Conservation (phyloP, 2,329 filamentous ascomycete genomes). For the Cladosporium austrohemisphaericum region DNA sequence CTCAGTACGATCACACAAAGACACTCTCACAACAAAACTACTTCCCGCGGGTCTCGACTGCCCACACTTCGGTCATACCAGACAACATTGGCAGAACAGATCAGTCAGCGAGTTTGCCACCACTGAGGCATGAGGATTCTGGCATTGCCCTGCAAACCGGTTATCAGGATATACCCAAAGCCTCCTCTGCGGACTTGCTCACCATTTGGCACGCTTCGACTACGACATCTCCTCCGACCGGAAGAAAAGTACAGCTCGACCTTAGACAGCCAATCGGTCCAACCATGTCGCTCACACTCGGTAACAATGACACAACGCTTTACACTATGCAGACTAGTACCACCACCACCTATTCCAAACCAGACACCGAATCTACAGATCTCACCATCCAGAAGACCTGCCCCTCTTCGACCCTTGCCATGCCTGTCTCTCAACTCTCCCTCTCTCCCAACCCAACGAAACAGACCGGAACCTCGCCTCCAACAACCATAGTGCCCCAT, state of each 20-base stretch:
- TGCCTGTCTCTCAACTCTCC: conserved; percentile 25
- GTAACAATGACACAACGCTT: conserved; percentile 20
- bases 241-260: conserved; percentile 28
- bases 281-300: conserved; percentile 7
- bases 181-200: conserved; percentile 24
- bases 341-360: not conserved
- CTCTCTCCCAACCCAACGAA: conserved; percentile 18
- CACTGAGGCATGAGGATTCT: conserved; percentile 21
- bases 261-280: conserved; percentile 21
- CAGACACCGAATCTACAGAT: conserved; percentile 16
- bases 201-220: conserved; percentile 29
- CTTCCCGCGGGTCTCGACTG: conserved; percentile 56
- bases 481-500: conserved; percentile 43
- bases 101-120: not conserved
- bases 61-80: conserved; percentile 58
- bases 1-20: conserved; percentile 65
- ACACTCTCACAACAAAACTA: conserved; percentile 67
- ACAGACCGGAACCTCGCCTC: not conserved
- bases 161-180: conserved; percentile 30
- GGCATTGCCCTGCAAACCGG: conserved; percentile 28
- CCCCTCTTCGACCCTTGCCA: conserved; percentile 19
- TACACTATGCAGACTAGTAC: conserved; percentile 26
- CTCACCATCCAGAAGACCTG: conserved; percentile 26
- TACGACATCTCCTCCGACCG: conserved; percentile 18
- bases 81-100: not conserved